Evolutionary conservation across 2,329 filamentous ascomycete species (phyloP).

Genomic region (Aspergillus sp.): DNA sequence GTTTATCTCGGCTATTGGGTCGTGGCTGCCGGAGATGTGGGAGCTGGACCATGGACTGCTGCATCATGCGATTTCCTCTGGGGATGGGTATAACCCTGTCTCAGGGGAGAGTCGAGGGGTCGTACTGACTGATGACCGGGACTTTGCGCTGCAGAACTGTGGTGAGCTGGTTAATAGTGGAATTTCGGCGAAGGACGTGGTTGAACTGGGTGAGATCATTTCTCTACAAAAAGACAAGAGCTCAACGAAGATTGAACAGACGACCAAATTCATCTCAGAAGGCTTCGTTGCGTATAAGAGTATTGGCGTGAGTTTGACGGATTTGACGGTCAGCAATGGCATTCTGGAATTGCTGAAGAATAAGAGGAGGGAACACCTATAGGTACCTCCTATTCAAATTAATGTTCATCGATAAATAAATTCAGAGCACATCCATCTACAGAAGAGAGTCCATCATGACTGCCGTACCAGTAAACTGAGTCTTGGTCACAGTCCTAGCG

Average conservation of each 20-base stretch:
- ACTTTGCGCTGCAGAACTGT: not conserved
- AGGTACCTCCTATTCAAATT: too few relatives aligned
- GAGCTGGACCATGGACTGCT: slow-evolving; percentile 36
- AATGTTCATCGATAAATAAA: too few relatives aligned
- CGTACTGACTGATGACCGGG: not conserved
- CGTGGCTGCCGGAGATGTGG: slow-evolving; percentile 47
- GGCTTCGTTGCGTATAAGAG: slow-evolving; percentile 25
- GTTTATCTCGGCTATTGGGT: slow-evolving; percentile 45
- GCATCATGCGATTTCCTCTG: not conserved
- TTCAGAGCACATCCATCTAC: too few relatives aligned
- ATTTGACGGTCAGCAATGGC: slow-evolving; percentile 13
- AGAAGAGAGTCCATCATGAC: too few relatives aligned
- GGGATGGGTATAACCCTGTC: not conserved
- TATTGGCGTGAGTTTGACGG: slow-evolving; percentile 22
- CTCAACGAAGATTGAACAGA: not conserved
- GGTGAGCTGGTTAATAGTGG: not conserved
- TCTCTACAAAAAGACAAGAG: not conserved
- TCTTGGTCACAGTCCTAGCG: too few relatives aligned
- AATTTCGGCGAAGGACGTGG: not conserved
- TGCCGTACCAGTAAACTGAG: too few relatives aligned
- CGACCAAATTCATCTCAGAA: slow-evolving; percentile 10
- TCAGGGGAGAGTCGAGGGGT: not conserved
- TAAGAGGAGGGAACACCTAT: too few relatives aligned
- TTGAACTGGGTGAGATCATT: not conserved
- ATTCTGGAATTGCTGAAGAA: not conserved